Evolutionary conservation across 768 basidiomycete genomes (phyloP).

Genomic region (Pisolithus marmoratus): DNA sequence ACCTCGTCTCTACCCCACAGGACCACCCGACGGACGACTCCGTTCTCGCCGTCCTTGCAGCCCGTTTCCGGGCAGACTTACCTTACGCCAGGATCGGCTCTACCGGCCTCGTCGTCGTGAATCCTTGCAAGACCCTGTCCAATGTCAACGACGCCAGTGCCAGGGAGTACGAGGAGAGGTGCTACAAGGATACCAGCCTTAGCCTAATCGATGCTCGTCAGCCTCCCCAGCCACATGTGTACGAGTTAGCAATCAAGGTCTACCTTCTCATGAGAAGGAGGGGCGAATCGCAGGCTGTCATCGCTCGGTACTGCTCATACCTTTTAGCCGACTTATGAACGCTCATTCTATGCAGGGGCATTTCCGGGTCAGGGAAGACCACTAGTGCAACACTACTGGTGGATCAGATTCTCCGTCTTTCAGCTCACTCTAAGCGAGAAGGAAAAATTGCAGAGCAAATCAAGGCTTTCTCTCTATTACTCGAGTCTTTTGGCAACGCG

Average conservation of each 20-base stretch:
- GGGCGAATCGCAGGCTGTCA: constrained; percentile 47
- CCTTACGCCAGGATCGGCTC: constrained; percentile 48
- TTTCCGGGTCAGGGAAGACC: constrained; percentile 61
- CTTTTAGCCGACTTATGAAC: constrained; percentile 11
- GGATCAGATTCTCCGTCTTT: constrained; percentile 55
- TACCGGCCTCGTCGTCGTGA: constrained; percentile 50
- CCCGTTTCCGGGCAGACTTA: constrained; percentile 53
- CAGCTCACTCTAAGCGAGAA: constrained; percentile 53
- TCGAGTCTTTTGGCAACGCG: constrained; percentile 62
- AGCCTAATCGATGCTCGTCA: constrained; percentile 31
- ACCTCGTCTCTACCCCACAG: constrained; percentile 35
- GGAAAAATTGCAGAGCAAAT: constrained; percentile 48
- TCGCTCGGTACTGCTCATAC: constrained; percentile 42
- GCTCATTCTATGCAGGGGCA: constrained; percentile 37
- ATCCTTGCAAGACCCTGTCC: constrained; percentile 54
- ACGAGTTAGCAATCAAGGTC: constrained; percentile 55
- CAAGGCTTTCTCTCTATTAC: constrained; percentile 46
- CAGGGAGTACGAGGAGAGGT: constrained; percentile 50
- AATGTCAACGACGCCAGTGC: constrained; percentile 54
- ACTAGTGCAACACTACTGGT: constrained; percentile 46
- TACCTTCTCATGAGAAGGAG: constrained; percentile 55
- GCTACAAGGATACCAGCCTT: constrained; percentile 48
- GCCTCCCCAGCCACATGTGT: constrained; percentile 52
- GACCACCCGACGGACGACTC: constrained; percentile 50
- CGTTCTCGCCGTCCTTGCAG: constrained; percentile 47